A percentile compares a stretch with the other conserved stretches of the same genome.
Evolutionary conservation across 257 asterid species (phyloP).

Genomic region (Solanum chilense): DNA sequence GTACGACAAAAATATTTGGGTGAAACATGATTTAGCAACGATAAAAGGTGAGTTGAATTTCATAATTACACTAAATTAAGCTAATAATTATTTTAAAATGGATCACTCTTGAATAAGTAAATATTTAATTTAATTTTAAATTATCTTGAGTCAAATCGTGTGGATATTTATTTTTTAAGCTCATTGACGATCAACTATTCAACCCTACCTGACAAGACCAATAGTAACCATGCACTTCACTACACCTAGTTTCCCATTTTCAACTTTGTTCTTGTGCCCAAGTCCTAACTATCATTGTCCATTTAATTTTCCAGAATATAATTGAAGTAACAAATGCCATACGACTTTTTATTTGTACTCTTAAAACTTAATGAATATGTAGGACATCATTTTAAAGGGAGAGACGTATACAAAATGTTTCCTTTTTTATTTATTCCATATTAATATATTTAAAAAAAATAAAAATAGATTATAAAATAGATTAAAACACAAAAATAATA

Average conservation of each 20-base stretch:
- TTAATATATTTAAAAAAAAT: no score
- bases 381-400: background rate
- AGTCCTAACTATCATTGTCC: background rate
- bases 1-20: background rate
- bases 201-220: background rate
- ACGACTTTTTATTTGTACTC: background rate
- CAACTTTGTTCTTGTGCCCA: background rate
- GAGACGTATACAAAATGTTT: background rate
- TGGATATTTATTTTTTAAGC: background rate
- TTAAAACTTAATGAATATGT: background rate
- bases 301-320: background rate
- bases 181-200: background rate
- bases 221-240: background rate
- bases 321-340: background rate
- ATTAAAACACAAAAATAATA: background rate
- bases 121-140: background rate
- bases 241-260: background rate
- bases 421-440: background rate
- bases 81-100: background rate
- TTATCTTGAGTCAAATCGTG: rapidly evolving
- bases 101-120: background rate
- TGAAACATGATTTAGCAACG: background rate
- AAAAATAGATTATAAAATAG: background rate
- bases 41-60: background rate
- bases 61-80: background rate